Evolutionary conservation across 306 rosid species (phyloP).

Genomic region (Gynostemma pentaphyllum): DNA sequence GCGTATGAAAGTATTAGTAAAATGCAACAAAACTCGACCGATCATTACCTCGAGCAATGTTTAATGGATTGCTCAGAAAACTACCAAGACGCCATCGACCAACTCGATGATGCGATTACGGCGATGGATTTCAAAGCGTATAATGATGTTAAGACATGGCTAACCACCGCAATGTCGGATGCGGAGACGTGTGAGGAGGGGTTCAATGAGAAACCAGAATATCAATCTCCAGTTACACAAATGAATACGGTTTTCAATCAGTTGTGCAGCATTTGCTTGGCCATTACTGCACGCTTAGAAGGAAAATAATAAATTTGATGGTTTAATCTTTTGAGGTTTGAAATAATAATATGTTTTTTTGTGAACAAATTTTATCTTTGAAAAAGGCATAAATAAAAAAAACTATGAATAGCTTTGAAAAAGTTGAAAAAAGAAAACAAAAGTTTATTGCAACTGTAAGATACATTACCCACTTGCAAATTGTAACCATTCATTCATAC

Average conservation of each 20-base stretch:
- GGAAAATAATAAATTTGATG: neutral
- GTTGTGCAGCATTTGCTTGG: neutral
- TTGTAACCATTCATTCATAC: no score
- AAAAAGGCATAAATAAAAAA: no score
- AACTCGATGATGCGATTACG: neutral
- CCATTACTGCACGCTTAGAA: neutral
- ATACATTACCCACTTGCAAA: no score
- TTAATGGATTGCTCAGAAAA: conserved; percentile 2
- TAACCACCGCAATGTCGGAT: neutral
- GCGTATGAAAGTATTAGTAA: neutral
- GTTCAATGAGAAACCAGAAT: neutral
- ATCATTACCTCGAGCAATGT: neutral
- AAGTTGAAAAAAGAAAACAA: no score
- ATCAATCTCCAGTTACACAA: neutral
- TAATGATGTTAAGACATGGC: neutral
- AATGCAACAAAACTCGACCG: neutral
- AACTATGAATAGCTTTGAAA: no score
- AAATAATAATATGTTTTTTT: no score
- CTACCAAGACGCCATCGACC: neutral
- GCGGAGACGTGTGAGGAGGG: neutral
- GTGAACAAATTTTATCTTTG: no score
- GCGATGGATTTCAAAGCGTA: conserved; percentile 4
- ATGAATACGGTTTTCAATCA: neutral
- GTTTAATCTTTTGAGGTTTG: neutral
- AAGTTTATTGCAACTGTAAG: no score